phyloP scores from a whole-genome alignment of 2,329 filamentous ascomycete species.

The Fusarium domesticum region DNA sequence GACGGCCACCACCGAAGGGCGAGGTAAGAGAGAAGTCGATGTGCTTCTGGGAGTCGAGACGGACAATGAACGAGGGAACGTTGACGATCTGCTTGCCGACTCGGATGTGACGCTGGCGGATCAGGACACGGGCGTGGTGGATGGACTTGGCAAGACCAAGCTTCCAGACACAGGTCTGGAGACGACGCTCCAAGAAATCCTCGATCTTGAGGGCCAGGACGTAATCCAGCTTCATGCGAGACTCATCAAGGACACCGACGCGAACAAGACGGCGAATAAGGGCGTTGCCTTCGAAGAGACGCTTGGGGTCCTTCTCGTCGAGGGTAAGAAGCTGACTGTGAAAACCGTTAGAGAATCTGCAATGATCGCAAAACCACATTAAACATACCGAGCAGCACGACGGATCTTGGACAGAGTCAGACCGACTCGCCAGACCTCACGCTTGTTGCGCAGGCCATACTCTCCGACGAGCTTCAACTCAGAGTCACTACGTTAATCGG shows the following conservation, averaged over 20 bases:
- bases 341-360: constrained; percentile 23
- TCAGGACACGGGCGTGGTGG: constrained; percentile 99
- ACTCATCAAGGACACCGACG: constrained; percentile 99
- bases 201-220: constrained; percentile 98
- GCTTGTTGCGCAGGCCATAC: constrained; percentile 99
- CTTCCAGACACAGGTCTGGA: constrained; percentile 99
- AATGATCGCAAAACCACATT: neutral
- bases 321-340: constrained; percentile 97
- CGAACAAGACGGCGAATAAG: constrained; percentile 99
- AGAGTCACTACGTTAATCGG: constrained; percentile 75
- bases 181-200: constrained; percentile 99
- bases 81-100: constrained; percentile 99
- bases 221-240: constrained; percentile 99
- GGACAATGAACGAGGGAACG: constrained; percentile 98
- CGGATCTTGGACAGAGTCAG: constrained; percentile 99
- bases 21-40: constrained; percentile 98
- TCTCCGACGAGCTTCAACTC: constrained; percentile 99
- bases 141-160: constrained; percentile 99
- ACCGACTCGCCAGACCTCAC: constrained; percentile 99
- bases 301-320: constrained; percentile 99
- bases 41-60: constrained; percentile 99
- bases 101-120: constrained; percentile 99
- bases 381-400: constrained; percentile 94
- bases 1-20: constrained; percentile 94
- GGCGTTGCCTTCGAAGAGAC: constrained; percentile 99